Evolutionary conservation across 768 basidiomycete species (phyloP), one percentile per base, ranked within the genome.

Genomic region (Kwoniella pini): DNA sequence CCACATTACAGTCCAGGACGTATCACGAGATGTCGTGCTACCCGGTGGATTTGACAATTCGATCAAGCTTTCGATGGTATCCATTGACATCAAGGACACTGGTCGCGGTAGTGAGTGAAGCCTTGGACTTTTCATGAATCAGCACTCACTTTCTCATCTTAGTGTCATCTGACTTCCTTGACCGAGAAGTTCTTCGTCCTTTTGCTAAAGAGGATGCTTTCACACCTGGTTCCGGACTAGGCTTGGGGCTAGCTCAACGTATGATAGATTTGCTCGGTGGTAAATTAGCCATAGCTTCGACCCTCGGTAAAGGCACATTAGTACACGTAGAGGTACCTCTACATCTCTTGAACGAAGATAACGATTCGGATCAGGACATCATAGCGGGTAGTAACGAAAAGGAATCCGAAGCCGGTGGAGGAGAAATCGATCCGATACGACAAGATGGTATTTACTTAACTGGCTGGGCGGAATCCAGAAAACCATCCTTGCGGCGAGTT

Each of bases 191-290:
- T 4, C 64, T 69, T 11, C 48, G 62, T 5, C 74, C 74, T 0
- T 75, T 75, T 38, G 49, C 69, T 13, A 75, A 75, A 39, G 70
- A 68, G 17, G 71, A 77, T 52, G 63, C 68, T 12, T 68, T 72
- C 50, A 72, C 49, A 45, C 60, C 74, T 13, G 76, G 74, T 15
- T 68, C 71, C 12, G 76, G 76, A 17, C 63, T 77, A 5, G 72
- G 72, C 36, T 53, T 77, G 2, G 64, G 66, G 43, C 61, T 77
- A 3, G 72, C 74, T 15, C 69, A 74, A 26, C 55, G 76, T 2
- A 74, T 74, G 69, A 69, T 77, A 22, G 72, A 77, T 27, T 53
- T 77, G 3, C 68, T 77, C 11, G 76, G 74, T n/a, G 76, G 76
- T 2, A 72, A 68, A 40, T 36, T 77, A 4, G 69, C 70, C 4